Percentiles rank a stretch among this genome's conserved stretches.
These are phyloP conservation scores for Flaveria brownii DNA, from an alignment of 129 eudicot genomes.

Conservation along the genomic window DNA sequence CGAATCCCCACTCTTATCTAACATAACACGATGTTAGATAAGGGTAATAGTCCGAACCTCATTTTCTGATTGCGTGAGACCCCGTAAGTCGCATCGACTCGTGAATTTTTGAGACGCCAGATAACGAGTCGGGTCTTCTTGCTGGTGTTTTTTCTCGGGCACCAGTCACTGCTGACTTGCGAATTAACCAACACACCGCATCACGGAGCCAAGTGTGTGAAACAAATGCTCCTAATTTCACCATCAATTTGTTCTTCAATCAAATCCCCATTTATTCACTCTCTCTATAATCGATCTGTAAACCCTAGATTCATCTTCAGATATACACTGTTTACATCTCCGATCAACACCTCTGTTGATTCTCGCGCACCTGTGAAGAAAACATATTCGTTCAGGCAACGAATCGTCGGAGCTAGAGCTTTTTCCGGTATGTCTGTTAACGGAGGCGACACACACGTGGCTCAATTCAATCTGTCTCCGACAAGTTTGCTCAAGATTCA, in stretches of 20 bases:
- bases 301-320: slow-evolving; percentile 18
- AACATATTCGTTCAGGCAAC: slow-evolving; percentile 24
- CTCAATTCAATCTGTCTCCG: slow-evolving; percentile 49
- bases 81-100: too few relatives aligned
- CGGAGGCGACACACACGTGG: slow-evolving; percentile 30
- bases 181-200: too few relatives aligned
- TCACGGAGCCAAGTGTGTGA: not conserved
- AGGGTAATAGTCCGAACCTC: too few relatives aligned
- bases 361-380: not conserved
- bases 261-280: not conserved
- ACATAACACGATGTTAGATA: too few relatives aligned
- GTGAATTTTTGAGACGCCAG: too few relatives aligned
- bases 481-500: slow-evolving; percentile 58
- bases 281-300: slow-evolving; percentile 25
- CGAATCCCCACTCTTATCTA: too few relatives aligned
- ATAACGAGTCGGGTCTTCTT: too few relatives aligned
- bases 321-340: slow-evolving; percentile 17
- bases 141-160: too few relatives aligned
- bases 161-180: too few relatives aligned
- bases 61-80: too few relatives aligned
- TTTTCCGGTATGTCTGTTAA: slow-evolving; percentile 43
- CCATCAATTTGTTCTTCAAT: slow-evolving; percentile 13
- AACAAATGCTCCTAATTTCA: slow-evolving; percentile 27
- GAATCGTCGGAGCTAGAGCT: slow-evolving; percentile 33
- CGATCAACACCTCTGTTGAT: not conserved